Percentiles rank a stretch among this genome's conserved stretches.
phyloP scores from a whole-genome alignment of 441 rosid species.

The Syzygium malaccense region DNA sequence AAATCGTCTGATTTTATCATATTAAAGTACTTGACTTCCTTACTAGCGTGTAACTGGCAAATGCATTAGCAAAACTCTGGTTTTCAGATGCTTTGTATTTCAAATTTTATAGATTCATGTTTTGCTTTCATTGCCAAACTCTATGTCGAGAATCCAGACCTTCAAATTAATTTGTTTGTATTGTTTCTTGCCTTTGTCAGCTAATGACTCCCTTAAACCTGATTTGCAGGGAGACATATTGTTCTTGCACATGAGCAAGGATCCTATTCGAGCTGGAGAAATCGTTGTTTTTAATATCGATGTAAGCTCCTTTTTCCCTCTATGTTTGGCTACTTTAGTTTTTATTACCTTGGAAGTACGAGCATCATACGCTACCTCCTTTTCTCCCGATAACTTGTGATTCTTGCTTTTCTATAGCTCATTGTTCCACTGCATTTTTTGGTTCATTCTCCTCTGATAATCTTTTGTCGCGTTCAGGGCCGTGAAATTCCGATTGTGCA shows the following conservation, averaged over 20 bases:
- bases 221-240: constrained; percentile 77
- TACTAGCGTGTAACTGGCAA: background rate
- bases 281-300: constrained; percentile 77
- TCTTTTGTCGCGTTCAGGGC: constrained; percentile 29
- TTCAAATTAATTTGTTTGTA: background rate
- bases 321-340: background rate
- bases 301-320: constrained; percentile 18
- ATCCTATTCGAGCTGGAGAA: constrained; percentile 80
- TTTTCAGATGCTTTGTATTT: background rate
- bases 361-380: background rate
- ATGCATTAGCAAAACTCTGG: background rate
- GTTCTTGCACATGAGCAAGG: constrained; percentile 68
- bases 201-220: background rate
- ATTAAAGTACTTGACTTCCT: background rate
- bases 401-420: background rate
- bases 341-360: background rate
- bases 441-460: background rate
- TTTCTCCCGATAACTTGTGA: background rate
- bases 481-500: constrained; percentile 78
- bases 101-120: background rate
- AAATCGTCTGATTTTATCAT: background rate
- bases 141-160: background rate
- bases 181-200: background rate
- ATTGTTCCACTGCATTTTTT: constrained; percentile 7
- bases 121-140: background rate